Evolutionary conservation across 495 filamentous ascomycete genomes (phyloP), one percentile per base, ranked within the genome.

Genomic region (Penicillium lividum): DNA sequence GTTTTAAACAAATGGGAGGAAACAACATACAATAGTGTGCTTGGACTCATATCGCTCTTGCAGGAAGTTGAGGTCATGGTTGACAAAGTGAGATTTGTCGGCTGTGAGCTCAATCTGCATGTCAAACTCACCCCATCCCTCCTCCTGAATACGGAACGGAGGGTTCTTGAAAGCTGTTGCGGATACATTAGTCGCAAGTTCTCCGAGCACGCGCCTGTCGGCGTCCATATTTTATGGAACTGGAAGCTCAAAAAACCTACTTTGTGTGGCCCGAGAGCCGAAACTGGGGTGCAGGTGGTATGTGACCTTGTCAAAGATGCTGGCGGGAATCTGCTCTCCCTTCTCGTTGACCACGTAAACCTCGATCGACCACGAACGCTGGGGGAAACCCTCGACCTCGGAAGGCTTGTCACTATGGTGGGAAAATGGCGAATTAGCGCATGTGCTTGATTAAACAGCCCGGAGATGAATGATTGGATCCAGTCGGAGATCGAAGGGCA

Each of bases 41-140:
- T 88, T 86, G 18, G 86, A 84, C 70, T 97, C 92, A 71, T 99
- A 99, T 48, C 84, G 82, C 54, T 84, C 78, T 52, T 84, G 83
- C 48, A 84, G 80, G 65, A 99, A 99, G 78, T 99, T 96, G 53
- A 99, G 79, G 69, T 99, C 95, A 72, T 99, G 95, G 30, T 74
- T 70, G 56, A 99, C 77, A 22, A 81, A 78, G 65, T 89, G 86
- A 50, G 97, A 92, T 58, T 92, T 93, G 74, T 96, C 91, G 27
- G 88, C 84, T 62, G 82, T 86, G 30, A 96, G 79, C 51, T 88
- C 81, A 60, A 98, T 93, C 28, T 81, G 78, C 90, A 98, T 93
- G 67, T 98, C 95, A 68, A 99, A 99, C 75, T 99, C 95, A 66
- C 95, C 95, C 95, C 95, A 99, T 64, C 95, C 95, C 73, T 95